Conservation (phyloP, 176 grass and related monocot species). For the Thinopyrum elongatum region DNA sequence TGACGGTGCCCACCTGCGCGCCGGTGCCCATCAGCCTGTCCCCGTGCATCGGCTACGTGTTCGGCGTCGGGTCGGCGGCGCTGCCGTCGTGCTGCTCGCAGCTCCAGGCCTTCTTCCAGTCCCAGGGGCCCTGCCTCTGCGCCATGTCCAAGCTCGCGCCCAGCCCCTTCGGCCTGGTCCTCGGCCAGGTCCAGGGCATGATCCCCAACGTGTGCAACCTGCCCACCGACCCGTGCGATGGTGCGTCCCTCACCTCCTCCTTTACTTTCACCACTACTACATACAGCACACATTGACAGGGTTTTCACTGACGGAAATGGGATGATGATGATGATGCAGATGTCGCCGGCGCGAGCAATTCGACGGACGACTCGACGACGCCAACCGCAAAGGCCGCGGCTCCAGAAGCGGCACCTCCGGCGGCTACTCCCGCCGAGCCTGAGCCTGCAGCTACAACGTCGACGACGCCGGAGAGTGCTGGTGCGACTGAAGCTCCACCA, state of each 20-base stretch:
- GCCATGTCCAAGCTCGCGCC: slow-evolving; percentile 45
- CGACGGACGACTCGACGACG: not conserved
- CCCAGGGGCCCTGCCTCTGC: slow-evolving; percentile 77
- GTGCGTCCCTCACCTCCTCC: slow-evolving; percentile 22
- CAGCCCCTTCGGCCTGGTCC: slow-evolving; percentile 40
- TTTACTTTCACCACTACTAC: no score
- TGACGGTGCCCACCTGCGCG: slow-evolving; percentile 40
- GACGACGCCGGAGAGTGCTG: not conserved
- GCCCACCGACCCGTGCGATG: slow-evolving; percentile 57
- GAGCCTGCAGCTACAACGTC: not conserved
- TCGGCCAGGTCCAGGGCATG: slow-evolving; percentile 69
- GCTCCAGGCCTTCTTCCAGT: slow-evolving; percentile 42
- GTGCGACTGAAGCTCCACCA: not conserved
- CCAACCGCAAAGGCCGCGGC: not conserved
- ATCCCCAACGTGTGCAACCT: slow-evolving; percentile 85
- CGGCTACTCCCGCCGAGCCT: not conserved
- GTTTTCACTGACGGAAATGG: not conserved
- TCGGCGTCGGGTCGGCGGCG: slow-evolving; percentile 50
- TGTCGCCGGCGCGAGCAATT: not conserved
- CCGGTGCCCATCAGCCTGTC: slow-evolving; percentile 50
- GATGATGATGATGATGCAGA: slow-evolving; percentile 12
- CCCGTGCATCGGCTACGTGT: slow-evolving; percentile 67
- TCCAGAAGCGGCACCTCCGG: slow-evolving; percentile 4
- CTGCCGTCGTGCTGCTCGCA: slow-evolving; percentile 61
- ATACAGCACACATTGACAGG: not conserved